These are phyloP conservation scores for Lupinus albus DNA, from an alignment of 306 rosid species.

Conservation along the genomic window DNA sequence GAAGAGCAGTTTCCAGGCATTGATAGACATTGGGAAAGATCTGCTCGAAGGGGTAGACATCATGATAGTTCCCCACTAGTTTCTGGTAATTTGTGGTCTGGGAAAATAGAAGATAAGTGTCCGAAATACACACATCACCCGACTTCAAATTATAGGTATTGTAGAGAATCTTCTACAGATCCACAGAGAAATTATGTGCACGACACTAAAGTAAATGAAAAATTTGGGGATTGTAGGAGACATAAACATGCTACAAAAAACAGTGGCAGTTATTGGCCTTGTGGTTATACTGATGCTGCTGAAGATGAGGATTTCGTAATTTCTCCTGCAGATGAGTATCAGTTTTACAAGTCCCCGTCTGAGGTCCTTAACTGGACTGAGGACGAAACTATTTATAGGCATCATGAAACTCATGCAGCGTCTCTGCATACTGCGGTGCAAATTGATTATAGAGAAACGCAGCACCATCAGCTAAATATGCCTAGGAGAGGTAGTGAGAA, in stretches of 20 bases:
- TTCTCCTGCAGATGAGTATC: conserved; percentile 43
- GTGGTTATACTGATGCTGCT: conserved; percentile 38
- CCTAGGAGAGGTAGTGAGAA: conserved; percentile 41
- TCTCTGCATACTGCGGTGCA: conserved; percentile 44
- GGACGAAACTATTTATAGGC: conserved; percentile 46
- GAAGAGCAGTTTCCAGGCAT: conserved; percentile 41
- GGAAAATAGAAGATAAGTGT: conserved; percentile 48
- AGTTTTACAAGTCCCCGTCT: conserved; percentile 42
- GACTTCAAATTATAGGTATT: conserved; percentile 37
- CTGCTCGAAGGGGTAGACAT: conserved; percentile 46
- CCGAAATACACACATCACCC: conserved; percentile 33
- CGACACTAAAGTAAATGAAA: conserved; percentile 40
- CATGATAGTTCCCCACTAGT: conserved; percentile 28
- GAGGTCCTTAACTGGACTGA: conserved; percentile 51
- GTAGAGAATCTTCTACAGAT: conserved; percentile 39
- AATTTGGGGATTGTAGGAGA: conserved; percentile 40
- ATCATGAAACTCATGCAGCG: conserved; percentile 42
- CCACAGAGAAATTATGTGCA: conserved; percentile 43
- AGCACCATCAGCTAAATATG: conserved; percentile 39
- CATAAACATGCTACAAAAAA: conserved; percentile 34
- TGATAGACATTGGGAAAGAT: conserved; percentile 44
- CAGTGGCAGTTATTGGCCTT: conserved; percentile 46
- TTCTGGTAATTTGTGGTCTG: conserved; percentile 43
- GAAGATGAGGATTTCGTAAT: conserved; percentile 45
- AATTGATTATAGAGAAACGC: conserved; percentile 43